These are phyloP conservation scores for Calonectria crousiana DNA, from an alignment of 2,329 filamentous ascomycete species.

Conservation along the genomic window DNA sequence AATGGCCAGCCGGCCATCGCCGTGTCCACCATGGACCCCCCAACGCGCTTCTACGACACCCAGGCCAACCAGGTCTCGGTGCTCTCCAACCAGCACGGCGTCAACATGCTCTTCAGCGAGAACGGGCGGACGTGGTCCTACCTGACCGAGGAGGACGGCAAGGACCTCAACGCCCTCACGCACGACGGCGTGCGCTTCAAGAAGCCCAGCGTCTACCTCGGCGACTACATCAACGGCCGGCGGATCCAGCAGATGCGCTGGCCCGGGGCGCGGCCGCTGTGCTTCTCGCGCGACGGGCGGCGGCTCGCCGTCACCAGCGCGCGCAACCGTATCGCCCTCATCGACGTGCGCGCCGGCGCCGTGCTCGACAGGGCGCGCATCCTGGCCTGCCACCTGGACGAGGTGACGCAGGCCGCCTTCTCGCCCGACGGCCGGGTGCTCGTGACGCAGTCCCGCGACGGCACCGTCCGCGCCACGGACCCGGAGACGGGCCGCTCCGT, in stretches of 20 bases:
- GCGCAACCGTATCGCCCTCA: constrained; percentile 37
- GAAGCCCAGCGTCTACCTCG: constrained; percentile 38
- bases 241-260: constrained; percentile 35
- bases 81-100: constrained; percentile 40
- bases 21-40: constrained; percentile 40
- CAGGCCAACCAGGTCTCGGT: constrained; percentile 35
- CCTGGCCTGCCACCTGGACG: constrained; percentile 40
- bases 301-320: constrained; percentile 40
- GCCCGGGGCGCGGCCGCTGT: constrained; percentile 39
- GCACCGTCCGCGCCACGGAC: constrained; percentile 43
- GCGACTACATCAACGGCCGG: constrained; percentile 40
- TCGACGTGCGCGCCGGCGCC: constrained; percentile 31
- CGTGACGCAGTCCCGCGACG: constrained; percentile 43
- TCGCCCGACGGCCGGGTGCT: constrained; percentile 41
- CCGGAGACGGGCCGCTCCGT: constrained; percentile 34
- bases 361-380: constrained; percentile 30
- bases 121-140: constrained; percentile 42
- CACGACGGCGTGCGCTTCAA: constrained; percentile 40
- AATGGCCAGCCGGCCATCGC: constrained; percentile 35
- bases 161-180: constrained; percentile 32
- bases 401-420: constrained; percentile 44
- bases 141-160: constrained; percentile 40
- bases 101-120: constrained; percentile 39
- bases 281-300: constrained; percentile 39
- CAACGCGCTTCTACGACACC: constrained; percentile 42